phyloP scores from a whole-genome alignment of 202 grass and related monocot genomes.

The Brachypodium distachyon region DNA sequence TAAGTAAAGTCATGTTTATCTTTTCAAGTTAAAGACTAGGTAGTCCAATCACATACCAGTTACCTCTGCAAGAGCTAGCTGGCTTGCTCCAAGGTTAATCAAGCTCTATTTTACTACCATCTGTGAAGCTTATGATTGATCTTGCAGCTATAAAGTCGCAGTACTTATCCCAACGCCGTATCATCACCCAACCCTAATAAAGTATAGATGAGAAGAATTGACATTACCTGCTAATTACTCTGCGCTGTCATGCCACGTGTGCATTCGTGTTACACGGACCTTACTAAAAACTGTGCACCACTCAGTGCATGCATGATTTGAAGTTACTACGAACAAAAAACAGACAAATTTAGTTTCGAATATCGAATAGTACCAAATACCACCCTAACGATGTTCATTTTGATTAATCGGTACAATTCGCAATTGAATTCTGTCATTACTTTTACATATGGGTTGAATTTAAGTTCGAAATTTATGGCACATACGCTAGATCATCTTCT shows the following conservation, averaged over 20 bases:
- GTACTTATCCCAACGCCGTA: constrained; percentile 25
- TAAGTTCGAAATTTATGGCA: too few species aligned
- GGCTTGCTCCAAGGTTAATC: neutral
- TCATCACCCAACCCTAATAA: constrained; percentile 23
- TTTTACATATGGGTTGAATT: too few species aligned
- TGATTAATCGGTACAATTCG: too few species aligned
- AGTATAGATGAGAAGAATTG: constrained; percentile 17
- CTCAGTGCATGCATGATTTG: constrained; percentile 1
- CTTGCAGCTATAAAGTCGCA: neutral
- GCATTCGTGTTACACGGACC: neutral
- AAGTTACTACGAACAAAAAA: too few species aligned
- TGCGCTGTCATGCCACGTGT: constrained; percentile 27
- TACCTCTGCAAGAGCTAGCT: neutral
- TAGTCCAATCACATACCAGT: neutral
- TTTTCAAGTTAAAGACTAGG: neutral
- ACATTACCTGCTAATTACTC: neutral
- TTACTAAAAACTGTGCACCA: neutral
- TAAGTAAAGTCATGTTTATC: neutral
- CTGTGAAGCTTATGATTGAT: constrained; percentile 31
- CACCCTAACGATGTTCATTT: too few species aligned
- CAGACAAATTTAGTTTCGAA: too few species aligned
- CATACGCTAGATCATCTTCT: too few species aligned
- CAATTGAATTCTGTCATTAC: too few species aligned
- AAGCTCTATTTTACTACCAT: constrained; percentile 15
- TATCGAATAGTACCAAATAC: too few species aligned